These are phyloP conservation scores for Phytophthora brassicae DNA, from an alignment of 352 stramenopile species.

Conservation along the genomic window DNA sequence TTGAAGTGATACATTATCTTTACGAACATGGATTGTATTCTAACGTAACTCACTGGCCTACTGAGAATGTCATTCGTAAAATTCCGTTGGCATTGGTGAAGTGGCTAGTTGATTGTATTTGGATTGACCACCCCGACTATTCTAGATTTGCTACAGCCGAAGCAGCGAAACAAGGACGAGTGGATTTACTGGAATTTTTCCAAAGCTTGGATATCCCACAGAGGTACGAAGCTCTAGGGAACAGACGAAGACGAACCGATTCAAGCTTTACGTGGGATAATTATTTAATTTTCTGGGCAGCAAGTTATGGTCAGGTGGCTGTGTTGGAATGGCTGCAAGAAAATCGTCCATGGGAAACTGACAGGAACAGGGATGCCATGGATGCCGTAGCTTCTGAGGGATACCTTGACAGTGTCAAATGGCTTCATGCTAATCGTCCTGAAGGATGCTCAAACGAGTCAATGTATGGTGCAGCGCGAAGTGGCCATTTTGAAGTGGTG, in stretches of 20 bases:
- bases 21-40: not conserved
- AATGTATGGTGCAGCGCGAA: not conserved
- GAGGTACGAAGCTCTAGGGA: not conserved
- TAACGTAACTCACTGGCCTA: not conserved
- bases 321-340: not conserved
- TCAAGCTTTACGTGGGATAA: not conserved
- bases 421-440: not conserved
- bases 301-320: not conserved
- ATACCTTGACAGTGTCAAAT: not conserved
- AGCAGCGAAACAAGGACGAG: not conserved
- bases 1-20: slow-evolving; percentile 7
- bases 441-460: not conserved
- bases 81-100: not conserved
- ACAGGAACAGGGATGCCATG: not conserved
- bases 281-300: not conserved
- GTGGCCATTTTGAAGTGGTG: not conserved
- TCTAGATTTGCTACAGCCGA: not conserved
- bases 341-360: not conserved
- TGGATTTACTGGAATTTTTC: not conserved
- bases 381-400: not conserved
- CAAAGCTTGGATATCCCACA: not conserved
- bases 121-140: not conserved
- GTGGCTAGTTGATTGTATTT: not conserved
- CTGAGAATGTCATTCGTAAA: not conserved
- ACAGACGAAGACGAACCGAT: not conserved